Evolutionary conservation across 2,329 filamentous ascomycete genomes (phyloP), one percentile per base, ranked within the genome.

Genomic region (Cercospora zeina): DNA sequence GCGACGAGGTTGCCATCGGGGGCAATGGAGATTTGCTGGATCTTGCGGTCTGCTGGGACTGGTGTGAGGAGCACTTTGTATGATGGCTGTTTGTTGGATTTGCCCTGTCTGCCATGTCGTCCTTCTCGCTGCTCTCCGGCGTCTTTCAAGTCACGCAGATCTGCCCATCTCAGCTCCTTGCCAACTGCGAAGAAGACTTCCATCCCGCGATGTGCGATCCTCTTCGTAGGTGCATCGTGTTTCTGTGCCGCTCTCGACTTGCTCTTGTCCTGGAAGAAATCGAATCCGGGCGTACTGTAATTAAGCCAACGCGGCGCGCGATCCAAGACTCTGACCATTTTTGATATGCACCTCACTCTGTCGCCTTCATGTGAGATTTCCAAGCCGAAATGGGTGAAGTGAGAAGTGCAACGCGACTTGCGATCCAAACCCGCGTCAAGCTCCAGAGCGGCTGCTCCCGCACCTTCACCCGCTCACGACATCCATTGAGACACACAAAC

Each of bases 161-260:
- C 91, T 9, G 90, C 88, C 92, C 95, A 99, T 75, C 93, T 85
- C 64, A 99, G 89, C 76, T 97, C 91, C 70, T 89, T 93, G 54
- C 93, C 93, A 42, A 89, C 87, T 19, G 92, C 93, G 11, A 91
- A 87, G 73, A 97, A 97, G 9, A 97, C 80, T 72, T 99, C 93
- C 0, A 90, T 91, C 14, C 90, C 92, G 62, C 93, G 83, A 54
- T 85, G 86, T 9, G 92, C 93, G 70, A 97, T 88, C 0, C 87
- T 92, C 66, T 79, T 80, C 19, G 74, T 76, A 1, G 84, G 77
- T 2, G 81, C 77, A n/a, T 70, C 66, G 24, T n/a, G 19, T 31
- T 55, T 30, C 37, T 54, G 11, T 33, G 49, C 8, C 5, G 49
- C 14, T 33, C 27, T 11, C 10, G 27, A 19, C 9, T 63, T 64